Base-by-base conservation (phyloP, 768 basidiomycete genomes). In the Lanmaoa pseudosensibilis region DNA sequence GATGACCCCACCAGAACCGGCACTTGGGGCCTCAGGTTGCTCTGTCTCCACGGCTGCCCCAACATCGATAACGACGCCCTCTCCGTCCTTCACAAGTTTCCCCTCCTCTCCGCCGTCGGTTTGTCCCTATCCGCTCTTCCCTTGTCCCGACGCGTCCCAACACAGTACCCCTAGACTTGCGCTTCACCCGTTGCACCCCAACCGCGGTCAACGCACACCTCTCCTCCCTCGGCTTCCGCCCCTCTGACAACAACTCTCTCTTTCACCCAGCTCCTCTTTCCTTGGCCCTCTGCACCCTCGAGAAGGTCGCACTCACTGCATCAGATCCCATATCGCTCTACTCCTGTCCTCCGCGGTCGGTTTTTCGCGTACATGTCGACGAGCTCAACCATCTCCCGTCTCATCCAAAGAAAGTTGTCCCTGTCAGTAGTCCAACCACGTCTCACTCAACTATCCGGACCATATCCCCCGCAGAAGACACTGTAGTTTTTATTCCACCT, bases 41-140 rank as follows among this genome's bases (percentile, higher is more conserved):
- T 89, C 46, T 71, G 76, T 47, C 75, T 90, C 10, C 71, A 79
- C 52, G 74, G 81, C 59, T 90, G 87, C 67, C 70, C 62, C 30
- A 71, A 73, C 21, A 72, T 90, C 55, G 75, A 78, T 19, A 66
- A 82, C 60, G 61, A 72, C 2, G 76, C 79, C 3, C 75, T 81
- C 55, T 53, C 69, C 2, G 59, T 71, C 33, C 71, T 90, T 1
- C 37, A 56, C 43, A 71, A 66, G 21, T 85, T 90, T 55, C 81
- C 82, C 19, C 75, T 88, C 36, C 80, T 90, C 27, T 80, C 80
- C 27, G 80, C 81, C 19, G 59, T 90, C 60, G 88, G 87, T 86
- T 50, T 32, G 81, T 79, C 25, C 13, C 21, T 16, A 23, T 41
- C 19, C 21, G 16, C 37, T 51, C 34, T 16, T 46, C 40, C 34